Evolutionary conservation across 306 rosid genomes (phyloP).

Genomic region (Canavalia gladiata): DNA sequence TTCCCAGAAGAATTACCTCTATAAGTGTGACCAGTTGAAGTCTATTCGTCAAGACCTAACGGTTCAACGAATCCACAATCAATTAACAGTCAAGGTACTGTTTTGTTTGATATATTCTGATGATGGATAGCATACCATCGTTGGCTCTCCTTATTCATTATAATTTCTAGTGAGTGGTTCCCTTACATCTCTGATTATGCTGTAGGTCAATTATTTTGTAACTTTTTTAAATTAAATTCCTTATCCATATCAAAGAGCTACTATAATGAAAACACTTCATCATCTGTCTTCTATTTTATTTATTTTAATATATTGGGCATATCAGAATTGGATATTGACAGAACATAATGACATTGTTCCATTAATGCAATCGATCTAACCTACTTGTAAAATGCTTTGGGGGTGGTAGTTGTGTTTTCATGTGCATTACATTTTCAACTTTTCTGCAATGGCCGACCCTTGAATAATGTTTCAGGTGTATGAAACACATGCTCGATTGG

Average conservation of each 20-base stretch:
- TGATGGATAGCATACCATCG: constrained; percentile 20
- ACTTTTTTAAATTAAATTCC: background rate
- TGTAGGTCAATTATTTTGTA: background rate
- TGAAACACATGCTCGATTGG: constrained; percentile 94
- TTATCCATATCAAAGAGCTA: background rate
- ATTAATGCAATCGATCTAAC: background rate
- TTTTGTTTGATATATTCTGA: constrained; percentile 44
- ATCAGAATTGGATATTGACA: background rate
- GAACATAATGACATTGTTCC: constrained; percentile 22
- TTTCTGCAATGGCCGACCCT: constrained; percentile 24
- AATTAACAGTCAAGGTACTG: constrained; percentile 88
- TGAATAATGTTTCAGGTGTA: constrained; percentile 72
- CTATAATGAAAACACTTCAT: background rate
- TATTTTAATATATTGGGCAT: background rate
- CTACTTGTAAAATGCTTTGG: constrained; percentile 14
- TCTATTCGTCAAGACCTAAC: constrained; percentile 99
- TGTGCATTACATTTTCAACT: constrained; percentile 23
- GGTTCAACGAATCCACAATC: constrained; percentile 89
- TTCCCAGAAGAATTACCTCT: constrained; percentile 92
- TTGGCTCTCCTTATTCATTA: background rate
- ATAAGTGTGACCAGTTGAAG: constrained; percentile 95
- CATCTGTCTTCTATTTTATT: background rate
- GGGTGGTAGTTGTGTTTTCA: background rate
- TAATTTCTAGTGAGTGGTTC: constrained; percentile 58
- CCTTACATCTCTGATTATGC: constrained; percentile 50